These are phyloP conservation scores for Hypomyces rosellus DNA, from an alignment of 2,329 filamentous ascomycete genomes.

Conservation along the genomic window DNA sequence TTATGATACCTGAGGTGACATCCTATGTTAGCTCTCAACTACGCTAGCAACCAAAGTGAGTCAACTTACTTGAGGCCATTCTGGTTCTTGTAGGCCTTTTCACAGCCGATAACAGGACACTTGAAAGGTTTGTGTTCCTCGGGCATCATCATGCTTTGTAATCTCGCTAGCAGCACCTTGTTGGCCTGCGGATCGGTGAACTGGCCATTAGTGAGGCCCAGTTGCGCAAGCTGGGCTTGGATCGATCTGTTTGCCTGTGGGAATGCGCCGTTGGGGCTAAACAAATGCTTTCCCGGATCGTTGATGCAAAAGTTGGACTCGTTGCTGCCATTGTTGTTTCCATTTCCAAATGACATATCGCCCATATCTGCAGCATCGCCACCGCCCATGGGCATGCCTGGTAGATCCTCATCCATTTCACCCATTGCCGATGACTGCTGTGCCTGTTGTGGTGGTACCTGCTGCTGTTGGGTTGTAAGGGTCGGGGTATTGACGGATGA, in stretches of 20 bases:
- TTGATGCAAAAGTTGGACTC: slow-evolving; percentile 64
- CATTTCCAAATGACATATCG: slow-evolving; percentile 48
- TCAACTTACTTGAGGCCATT: slow-evolving; percentile 83
- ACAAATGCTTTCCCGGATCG: slow-evolving; percentile 88
- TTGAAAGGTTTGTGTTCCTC: slow-evolving; percentile 98
- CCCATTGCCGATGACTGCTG: slow-evolving; percentile 40
- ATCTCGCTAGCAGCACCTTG: slow-evolving; percentile 48
- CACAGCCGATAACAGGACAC: slow-evolving; percentile 95
- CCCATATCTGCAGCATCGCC: slow-evolving; percentile 48
- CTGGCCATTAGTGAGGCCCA: slow-evolving; percentile 69
- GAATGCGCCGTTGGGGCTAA: slow-evolving; percentile 73
- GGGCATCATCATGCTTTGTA: slow-evolving; percentile 58
- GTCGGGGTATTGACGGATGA: slow-evolving; percentile 96
- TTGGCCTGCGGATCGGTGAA: slow-evolving; percentile 73
- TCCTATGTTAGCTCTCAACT: slow-evolving; percentile 1
- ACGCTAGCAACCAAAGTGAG: neutral
- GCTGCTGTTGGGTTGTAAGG: slow-evolving; percentile 72
- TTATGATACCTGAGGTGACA: slow-evolving; percentile 55
- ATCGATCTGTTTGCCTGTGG: slow-evolving; percentile 58
- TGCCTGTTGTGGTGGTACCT: slow-evolving; percentile 47
- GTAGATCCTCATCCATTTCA: slow-evolving; percentile 68
- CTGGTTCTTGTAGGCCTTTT: slow-evolving; percentile 99
- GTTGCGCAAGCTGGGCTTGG: slow-evolving; percentile 62
- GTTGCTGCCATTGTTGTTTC: slow-evolving; percentile 25
- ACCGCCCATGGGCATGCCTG: slow-evolving; percentile 55